A percentile compares a stretch with the other conserved stretches of the same genome.
These are phyloP conservation scores for Lactifluus piperatus DNA, from an alignment of 768 basidiomycete species.

Conservation along the genomic window DNA sequence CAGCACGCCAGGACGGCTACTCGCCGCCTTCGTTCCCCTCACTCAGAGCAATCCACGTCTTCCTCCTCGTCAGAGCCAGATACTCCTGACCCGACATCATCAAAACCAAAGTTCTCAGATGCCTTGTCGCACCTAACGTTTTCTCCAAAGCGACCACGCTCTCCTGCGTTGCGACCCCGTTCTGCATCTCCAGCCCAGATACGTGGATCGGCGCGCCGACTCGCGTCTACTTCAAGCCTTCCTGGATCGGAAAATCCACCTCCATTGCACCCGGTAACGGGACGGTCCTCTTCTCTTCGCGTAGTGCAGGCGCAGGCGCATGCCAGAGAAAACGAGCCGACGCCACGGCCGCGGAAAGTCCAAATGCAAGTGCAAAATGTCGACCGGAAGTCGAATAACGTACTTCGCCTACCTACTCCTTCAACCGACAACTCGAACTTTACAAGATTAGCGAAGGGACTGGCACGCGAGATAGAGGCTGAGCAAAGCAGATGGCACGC, in stretches of 20 bases:
- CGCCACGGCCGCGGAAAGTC: constrained; percentile 15
- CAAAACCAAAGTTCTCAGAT: constrained; percentile 61
- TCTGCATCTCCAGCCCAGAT: constrained; percentile 1
- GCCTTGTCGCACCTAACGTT: constrained; percentile 62
- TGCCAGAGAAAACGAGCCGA: constrained; percentile 12
- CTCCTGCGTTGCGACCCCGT: constrained; percentile 12
- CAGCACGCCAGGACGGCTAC: constrained; percentile 38
- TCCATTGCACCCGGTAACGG: neutral
- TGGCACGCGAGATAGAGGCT: constrained; percentile 46
- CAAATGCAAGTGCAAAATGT: neutral
- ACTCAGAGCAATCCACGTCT: constrained; percentile 35
- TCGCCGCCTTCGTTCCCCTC: constrained; percentile 38
- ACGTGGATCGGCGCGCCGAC: neutral
- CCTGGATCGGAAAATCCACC: neutral
- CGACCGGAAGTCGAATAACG: constrained; percentile 44
- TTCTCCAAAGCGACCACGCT: constrained; percentile 66
- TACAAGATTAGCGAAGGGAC: constrained; percentile 47
- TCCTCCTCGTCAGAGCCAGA: constrained; percentile 42
- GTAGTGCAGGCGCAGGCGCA: neutral
- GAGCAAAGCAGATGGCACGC: constrained; percentile 26
- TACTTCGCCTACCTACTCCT: constrained; percentile 54
- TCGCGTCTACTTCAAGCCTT: neutral
- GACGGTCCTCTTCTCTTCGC: constrained; percentile 5
- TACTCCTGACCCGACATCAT: constrained; percentile 31
- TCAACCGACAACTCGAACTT: constrained; percentile 48